Evolutionary conservation across 73 alveolate genomes (phyloP).

Genomic region (Uronychia setigera): DNA sequence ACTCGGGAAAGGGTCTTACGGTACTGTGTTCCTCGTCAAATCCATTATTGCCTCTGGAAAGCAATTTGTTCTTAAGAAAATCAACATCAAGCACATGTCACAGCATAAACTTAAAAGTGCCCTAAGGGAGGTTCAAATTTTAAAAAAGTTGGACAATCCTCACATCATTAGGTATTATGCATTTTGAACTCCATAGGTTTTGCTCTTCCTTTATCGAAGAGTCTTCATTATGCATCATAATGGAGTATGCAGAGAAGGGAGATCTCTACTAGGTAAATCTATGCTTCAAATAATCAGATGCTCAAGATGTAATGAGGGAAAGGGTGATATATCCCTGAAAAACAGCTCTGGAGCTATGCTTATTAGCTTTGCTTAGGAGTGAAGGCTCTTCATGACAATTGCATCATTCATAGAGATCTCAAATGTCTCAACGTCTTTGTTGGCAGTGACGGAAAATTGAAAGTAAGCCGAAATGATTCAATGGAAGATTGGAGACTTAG

Average conservation of each 20-base stretch:
- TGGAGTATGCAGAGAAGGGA: constrained; percentile 98
- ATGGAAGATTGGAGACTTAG: constrained; percentile 24
- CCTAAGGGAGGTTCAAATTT: constrained; percentile 90
- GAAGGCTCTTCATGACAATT: constrained; percentile 89
- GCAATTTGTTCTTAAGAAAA: constrained; percentile 86
- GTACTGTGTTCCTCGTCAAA: constrained; percentile 8
- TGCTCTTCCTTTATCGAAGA: constrained; percentile 91
- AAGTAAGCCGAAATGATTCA: constrained; percentile 39
- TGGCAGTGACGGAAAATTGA: background rate
- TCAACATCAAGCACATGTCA: constrained; percentile 88
- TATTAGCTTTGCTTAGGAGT: constrained; percentile 88
- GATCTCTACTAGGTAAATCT: constrained; percentile 86
- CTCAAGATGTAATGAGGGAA: constrained; percentile 62
- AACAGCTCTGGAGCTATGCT: constrained; percentile 91
- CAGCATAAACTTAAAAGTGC: constrained; percentile 87
- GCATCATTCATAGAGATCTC: constrained; percentile 96
- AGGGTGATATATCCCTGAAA: constrained; percentile 78
- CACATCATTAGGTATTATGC: constrained; percentile 76
- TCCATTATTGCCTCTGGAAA: background rate
- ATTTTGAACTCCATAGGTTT: constrained; percentile 85
- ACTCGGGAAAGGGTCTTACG: constrained; percentile 18
- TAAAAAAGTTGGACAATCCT: constrained; percentile 85
- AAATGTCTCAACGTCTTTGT: constrained; percentile 92
- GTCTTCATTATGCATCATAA: constrained; percentile 85
- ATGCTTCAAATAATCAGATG: constrained; percentile 11